phyloP scores from a whole-genome alignment of 805 yeast genomes.

The Kregervanrija fluxuum region DNA sequence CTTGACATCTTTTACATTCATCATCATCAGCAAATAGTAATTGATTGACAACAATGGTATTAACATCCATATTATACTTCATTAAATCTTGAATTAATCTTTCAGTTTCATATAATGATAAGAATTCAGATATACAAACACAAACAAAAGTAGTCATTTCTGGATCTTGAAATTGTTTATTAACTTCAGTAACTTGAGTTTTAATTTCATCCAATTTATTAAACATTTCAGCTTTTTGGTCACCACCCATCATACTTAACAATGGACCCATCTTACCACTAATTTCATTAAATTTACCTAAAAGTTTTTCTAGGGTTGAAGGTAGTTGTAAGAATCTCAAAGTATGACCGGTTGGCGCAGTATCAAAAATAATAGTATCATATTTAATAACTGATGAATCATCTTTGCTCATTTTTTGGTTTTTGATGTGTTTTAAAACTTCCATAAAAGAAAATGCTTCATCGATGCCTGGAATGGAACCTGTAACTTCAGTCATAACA shows the following conservation, averaged over 20 bases:
- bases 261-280: slow-evolving; percentile 87
- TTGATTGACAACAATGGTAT: slow-evolving; percentile 93
- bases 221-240: slow-evolving; percentile 61
- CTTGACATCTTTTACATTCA: slow-evolving; percentile 81
- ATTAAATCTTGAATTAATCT: slow-evolving; percentile 95
- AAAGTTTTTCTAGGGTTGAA: slow-evolving; percentile 78
- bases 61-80: slow-evolving; percentile 93
- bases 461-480: slow-evolving; percentile 96
- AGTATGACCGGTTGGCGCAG: slow-evolving; percentile 99
- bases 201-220: slow-evolving; percentile 75
- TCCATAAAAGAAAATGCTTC: slow-evolving; percentile 98
- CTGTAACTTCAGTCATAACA: slow-evolving; percentile 85
- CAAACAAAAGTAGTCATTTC: slow-evolving; percentile 93
- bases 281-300: slow-evolving; percentile 81
- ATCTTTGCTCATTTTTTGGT: slow-evolving; percentile 36
- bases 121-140: slow-evolving; percentile 95
- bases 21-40: slow-evolving; percentile 78
- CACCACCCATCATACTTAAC: slow-evolving; percentile 70
- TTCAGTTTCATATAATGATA: slow-evolving; percentile 94
- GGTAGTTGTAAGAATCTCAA: slow-evolving; percentile 92
- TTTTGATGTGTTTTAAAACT: slow-evolving; percentile 92
- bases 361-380: slow-evolving; percentile 90
- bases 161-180: slow-evolving; percentile 91
- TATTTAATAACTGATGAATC: slow-evolving; percentile 39
- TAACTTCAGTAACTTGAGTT: slow-evolving; percentile 76